Evolutionary conservation across 176 grass and related monocot genomes (phyloP), one percentile per base, ranked within the genome.

Genomic region (Melocanna baccifera): DNA sequence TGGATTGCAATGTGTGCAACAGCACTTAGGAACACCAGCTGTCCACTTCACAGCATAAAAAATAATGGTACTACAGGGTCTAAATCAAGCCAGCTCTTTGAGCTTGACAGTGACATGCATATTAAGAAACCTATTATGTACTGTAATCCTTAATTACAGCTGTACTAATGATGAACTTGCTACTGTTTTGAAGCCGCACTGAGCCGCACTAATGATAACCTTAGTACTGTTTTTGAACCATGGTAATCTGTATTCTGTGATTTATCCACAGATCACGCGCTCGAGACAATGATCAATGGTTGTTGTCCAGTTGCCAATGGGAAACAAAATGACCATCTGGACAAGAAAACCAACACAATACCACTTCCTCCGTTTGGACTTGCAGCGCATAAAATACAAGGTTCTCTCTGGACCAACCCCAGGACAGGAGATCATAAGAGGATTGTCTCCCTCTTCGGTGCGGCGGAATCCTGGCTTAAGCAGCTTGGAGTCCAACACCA

Each of bases 391-490:
- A 99, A 94, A 56, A 32, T 87, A 48, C 85, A 94, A 56, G 89
- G 88, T 62, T 91, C 75, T 36, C 86, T 99, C 57, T 99, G 96
- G 96, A 90, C 81, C 46, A 92, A 92, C 85, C 86, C 90, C 59
- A 86, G 84, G 62, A 91, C 78, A 12, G 91, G 93, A 71, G 96
- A 99, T 36, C n/a, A 64, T 8, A 86, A 86, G 64, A 86, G 77
- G 48, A 79, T 93, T 11, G 81, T 41, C 47, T 67, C 59, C 74
- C 96, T 99, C 83, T 87, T 91, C 58, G 53, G 58, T 26, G 86
- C 91, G 3, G 93, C 96, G 20, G 75, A 92, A 9, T 94, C 83
- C 30, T 99, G 96, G 96, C 90, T 99, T 16, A 88, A 89, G 77
- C 86, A 99, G 73, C 84, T 99, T 23, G 88, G 86, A 79, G 91